Base-by-base conservation (phyloP, 352 stramenopile genomes). In the Globisporangium middletonii region DNA sequence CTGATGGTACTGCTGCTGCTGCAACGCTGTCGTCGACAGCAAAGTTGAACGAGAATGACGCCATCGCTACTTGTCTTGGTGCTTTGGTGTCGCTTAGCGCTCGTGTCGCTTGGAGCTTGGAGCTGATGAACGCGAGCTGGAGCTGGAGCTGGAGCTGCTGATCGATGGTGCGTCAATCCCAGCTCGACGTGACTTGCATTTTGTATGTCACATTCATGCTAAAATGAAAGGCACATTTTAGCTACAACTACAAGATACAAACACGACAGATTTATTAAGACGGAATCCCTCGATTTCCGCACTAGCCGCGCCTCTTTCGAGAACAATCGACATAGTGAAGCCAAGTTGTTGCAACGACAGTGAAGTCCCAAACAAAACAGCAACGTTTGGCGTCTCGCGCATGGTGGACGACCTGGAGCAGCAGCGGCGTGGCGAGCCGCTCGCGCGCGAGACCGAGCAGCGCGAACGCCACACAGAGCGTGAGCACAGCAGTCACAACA, bases 21-120 rank as follows among this genome's bases (percentile, higher is more conserved):
- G n/a, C 51, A 35, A 37, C 63, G 18, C 45, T 58, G 38, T 67
- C 67, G 26, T 59, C 63, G 42, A 88, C 54, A 12, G 70, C 57
- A 67, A 90, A 90, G 65, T 88, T 88, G 67, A 90, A 90, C 58
- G 72, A 75, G 66, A 90, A 90, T 37, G 60, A 68, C 26, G 59
- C 59, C 54, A 69, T 72, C 9, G 9, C 16, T 37, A 19, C 11
- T 37, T 26, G n/a, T 11, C 18, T n/a, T 19, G 37, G 43, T 33
- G 28, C 37, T 42, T 23, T 28, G n/a, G 27, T 30, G 5, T 30
- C 4, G 15, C 11, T 53, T 23, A 23, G 23, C 23, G 23, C 23
- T 23, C 0, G 23, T 23, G 23, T 23, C 23, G 23, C 23, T 23
- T 23, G 23, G 23, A 23, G 23, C 23, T 23, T 23, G 23, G 23